These are phyloP conservation scores for Codiaeum variegatum DNA, from an alignment of 441 rosid genomes.

Conservation along the genomic window DNA sequence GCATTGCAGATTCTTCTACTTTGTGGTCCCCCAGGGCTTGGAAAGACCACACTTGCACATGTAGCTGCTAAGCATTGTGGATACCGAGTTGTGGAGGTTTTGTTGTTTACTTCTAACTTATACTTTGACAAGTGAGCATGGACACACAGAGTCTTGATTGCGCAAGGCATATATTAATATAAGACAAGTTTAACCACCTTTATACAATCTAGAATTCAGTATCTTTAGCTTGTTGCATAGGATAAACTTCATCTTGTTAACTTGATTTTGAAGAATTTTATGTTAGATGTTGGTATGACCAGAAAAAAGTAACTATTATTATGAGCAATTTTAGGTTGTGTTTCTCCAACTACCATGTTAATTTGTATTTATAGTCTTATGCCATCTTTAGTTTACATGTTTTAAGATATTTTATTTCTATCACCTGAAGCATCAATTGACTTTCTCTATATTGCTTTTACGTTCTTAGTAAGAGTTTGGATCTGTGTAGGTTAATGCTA, in stretches of 20 bases:
- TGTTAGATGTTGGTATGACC: not conserved
- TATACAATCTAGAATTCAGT: not conserved
- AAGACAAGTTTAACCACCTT: slow-evolving; percentile 8
- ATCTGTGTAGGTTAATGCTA: slow-evolving; percentile 78
- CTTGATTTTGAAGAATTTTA: slow-evolving; percentile 3
- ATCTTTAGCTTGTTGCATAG: slow-evolving; percentile 10
- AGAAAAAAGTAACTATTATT: not conserved
- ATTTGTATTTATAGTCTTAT: not conserved
- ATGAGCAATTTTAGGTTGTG: not conserved
- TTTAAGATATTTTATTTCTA: not conserved
- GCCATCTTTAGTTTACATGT: not conserved
- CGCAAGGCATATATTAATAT: not conserved
- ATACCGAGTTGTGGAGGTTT: slow-evolving; percentile 92
- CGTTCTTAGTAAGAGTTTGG: slow-evolving; percentile 20
- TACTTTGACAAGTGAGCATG: not conserved
- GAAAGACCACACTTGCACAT: slow-evolving; percentile 98
- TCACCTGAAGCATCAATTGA: not conserved
- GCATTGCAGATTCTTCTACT: slow-evolving; percentile 82
- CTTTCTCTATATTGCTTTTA: slow-evolving; percentile 13
- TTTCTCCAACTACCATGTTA: not conserved
- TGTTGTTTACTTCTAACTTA: slow-evolving; percentile 25
- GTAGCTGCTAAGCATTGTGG: slow-evolving; percentile 99
- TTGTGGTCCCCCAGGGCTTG: slow-evolving; percentile 99
- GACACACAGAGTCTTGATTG: slow-evolving; percentile 13
- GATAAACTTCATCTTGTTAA: slow-evolving; percentile 16